Conservation (phyloP, 1,284 basidiomycete genomes). For the Ganoderma sinense region DNA sequence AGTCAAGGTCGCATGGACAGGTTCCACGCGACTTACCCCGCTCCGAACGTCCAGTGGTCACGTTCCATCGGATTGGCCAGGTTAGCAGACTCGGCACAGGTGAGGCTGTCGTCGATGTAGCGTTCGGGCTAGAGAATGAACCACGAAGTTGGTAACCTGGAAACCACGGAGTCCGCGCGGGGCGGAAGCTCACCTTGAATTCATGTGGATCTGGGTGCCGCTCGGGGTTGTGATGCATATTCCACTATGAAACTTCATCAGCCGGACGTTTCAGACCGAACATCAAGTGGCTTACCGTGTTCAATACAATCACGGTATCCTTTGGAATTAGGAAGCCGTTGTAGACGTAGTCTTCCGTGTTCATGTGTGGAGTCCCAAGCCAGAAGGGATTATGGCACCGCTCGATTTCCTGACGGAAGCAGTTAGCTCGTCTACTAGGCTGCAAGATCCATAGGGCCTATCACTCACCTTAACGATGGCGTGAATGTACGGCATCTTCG, state of each 20-base stretch:
- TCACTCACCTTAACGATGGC: not conserved
- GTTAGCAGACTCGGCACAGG: slow-evolving; percentile 30
- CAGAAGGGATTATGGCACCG: slow-evolving; percentile 50
- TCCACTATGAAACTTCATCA: not conserved
- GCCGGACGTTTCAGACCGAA: not conserved
- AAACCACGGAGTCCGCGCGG: not conserved
- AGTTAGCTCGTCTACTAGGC: no score
- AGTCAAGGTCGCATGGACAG: not conserved
- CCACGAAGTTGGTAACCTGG: not conserved
- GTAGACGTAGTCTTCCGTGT: slow-evolving; percentile 31
- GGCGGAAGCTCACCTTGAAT: not conserved
- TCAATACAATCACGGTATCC: slow-evolving; percentile 31
- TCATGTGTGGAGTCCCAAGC: slow-evolving; percentile 35
- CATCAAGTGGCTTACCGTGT: slow-evolving; percentile 12
- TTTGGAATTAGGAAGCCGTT: slow-evolving; percentile 32
- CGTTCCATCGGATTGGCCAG: slow-evolving; percentile 29
- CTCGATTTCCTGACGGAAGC: slow-evolving; percentile 19
- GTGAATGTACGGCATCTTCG: not conserved
- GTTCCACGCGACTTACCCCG: slow-evolving; percentile 34
- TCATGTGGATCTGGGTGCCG: not conserved
- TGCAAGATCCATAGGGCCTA: no score
- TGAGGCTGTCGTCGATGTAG: slow-evolving; percentile 20
- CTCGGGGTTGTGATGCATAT: not conserved
- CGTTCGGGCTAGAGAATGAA: not conserved
- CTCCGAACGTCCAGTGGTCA: slow-evolving; percentile 33